Evolutionary conservation across 2,329 filamentous ascomycete species (phyloP).

Genomic region (Verticillium nubilum): DNA sequence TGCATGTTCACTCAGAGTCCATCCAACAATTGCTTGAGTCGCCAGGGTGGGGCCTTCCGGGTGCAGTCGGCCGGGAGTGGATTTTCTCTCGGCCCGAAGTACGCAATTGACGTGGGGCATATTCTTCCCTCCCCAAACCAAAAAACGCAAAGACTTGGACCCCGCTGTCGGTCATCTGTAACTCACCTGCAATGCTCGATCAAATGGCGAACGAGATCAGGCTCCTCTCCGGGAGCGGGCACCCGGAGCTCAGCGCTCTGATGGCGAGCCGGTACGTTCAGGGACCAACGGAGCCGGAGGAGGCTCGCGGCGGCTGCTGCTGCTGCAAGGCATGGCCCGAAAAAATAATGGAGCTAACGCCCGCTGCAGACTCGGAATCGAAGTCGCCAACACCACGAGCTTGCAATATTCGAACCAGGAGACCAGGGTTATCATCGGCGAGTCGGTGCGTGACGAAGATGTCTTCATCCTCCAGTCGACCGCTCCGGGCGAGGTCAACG

Average conservation of each 20-base stretch:
- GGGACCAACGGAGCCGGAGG: not conserved
- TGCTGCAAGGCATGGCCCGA: not conserved
- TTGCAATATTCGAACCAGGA: constrained; percentile 75
- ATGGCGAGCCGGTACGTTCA: constrained; percentile 19
- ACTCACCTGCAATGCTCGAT: not conserved
- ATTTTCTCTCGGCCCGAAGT: not conserved
- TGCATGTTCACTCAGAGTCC: too few species aligned
- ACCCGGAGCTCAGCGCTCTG: constrained; percentile 25
- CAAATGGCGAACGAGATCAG: constrained; percentile 32
- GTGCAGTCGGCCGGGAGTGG: not conserved
- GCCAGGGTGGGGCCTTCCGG: not conserved
- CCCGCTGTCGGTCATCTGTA: constrained; percentile 2
- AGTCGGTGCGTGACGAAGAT: constrained; percentile 78
- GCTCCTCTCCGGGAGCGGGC: constrained; percentile 27
- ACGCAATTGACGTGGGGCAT: not conserved
- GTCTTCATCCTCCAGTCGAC: constrained; percentile 87
- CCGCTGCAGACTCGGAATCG: constrained; percentile 52
- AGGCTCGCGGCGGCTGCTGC: too few species aligned
- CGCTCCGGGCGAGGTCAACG: constrained; percentile 84
- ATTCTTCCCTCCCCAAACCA: not conserved
- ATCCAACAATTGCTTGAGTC: too few species aligned
- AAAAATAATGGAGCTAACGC: not conserved
- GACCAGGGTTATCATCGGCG: constrained; percentile 78
- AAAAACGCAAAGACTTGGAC: not conserved
- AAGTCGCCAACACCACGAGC: constrained; percentile 62